Conservation (phyloP, 2,329 filamentous ascomycete genomes). For the Hymenoscyphus fructigenus region DNA sequence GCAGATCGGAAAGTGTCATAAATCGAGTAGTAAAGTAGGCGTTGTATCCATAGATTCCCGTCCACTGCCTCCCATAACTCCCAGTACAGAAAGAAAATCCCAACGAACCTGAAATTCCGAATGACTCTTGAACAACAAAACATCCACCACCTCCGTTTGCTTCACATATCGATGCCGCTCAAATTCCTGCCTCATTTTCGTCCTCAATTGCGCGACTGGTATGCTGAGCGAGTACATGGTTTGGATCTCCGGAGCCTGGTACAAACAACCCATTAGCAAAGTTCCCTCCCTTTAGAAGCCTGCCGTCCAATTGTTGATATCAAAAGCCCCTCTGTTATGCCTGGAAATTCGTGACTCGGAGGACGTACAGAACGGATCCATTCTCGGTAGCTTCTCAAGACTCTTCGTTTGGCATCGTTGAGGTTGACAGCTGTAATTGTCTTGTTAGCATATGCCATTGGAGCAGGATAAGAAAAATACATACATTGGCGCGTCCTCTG, state of each 20-base stretch:
- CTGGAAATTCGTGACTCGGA: not conserved
- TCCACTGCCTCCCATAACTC: not conserved
- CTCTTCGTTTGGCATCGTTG: slow-evolving; percentile 83
- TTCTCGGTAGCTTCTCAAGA: slow-evolving; percentile 85
- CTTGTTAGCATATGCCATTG: slow-evolving; percentile 45
- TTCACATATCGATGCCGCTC: slow-evolving; percentile 92
- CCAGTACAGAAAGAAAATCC: slow-evolving; percentile 6
- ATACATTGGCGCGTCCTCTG: slow-evolving; percentile 75
- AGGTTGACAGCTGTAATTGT: slow-evolving; percentile 72
- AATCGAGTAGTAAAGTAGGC: not conserved
- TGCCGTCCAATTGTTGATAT: not conserved
- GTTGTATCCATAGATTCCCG: not conserved
- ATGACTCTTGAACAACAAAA: slow-evolving; percentile 86
- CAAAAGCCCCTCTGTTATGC: not conserved
- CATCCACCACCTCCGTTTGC: slow-evolving; percentile 84
- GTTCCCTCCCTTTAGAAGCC: not conserved
- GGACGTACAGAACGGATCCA: slow-evolving; percentile 89
- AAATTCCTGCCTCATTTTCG: slow-evolving; percentile 94
- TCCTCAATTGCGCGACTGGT: slow-evolving; percentile 82
- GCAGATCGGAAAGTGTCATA: not conserved
- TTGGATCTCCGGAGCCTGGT: slow-evolving; percentile 91
- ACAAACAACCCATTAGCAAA: slow-evolving; percentile 20
- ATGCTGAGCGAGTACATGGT: slow-evolving; percentile 94
- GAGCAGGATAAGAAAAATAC: slow-evolving; percentile 37
- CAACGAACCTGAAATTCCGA: slow-evolving; percentile 82